phyloP scores from a whole-genome alignment of 306 rosid species.

The Ormosia emarginata region DNA sequence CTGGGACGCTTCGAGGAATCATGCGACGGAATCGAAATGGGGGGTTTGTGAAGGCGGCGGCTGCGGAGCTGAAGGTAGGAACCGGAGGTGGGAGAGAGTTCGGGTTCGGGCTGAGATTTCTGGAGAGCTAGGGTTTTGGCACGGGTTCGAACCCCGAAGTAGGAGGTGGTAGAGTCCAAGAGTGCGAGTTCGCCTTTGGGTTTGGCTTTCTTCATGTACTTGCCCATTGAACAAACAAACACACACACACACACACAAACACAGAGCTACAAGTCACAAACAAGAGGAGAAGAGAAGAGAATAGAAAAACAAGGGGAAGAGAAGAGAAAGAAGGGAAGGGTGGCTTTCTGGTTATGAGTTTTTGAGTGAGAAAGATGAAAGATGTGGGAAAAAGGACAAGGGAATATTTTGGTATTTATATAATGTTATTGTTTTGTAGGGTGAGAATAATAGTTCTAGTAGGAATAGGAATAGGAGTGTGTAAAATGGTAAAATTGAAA shows the following conservation, averaged over 20 bases:
- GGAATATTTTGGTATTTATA: conserved; percentile 20
- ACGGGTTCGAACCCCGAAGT: conserved; percentile 80
- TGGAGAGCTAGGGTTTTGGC: conserved; percentile 92
- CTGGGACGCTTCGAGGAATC: conserved; percentile 41
- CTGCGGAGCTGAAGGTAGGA: conserved; percentile 88
- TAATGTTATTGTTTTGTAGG: background rate
- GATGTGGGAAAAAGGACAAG: background rate
- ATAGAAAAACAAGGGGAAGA: background rate
- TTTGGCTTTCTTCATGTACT: conserved; percentile 85
- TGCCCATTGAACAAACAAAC: conserved; percentile 48
- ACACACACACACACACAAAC: background rate
- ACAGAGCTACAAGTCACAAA: background rate
- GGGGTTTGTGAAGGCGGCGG: conserved; percentile 69
- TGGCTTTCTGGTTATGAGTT: background rate
- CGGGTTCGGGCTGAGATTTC: conserved; percentile 28
- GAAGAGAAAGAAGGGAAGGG: background rate
- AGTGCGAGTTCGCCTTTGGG: conserved; percentile 54
- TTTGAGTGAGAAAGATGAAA: background rate
- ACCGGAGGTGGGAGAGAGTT: conserved; percentile 28
- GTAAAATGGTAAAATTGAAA: background rate
- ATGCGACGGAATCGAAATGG: conserved; percentile 13
- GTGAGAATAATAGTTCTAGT: too few species aligned
- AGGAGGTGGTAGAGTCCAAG: conserved; percentile 58
- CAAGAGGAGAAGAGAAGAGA: too few species aligned
- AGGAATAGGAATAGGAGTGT: too few species aligned